phyloP scores from a whole-genome alignment of 2,329 filamentous ascomycete genomes.

The Ophiostoma himal-ulmi region DNA sequence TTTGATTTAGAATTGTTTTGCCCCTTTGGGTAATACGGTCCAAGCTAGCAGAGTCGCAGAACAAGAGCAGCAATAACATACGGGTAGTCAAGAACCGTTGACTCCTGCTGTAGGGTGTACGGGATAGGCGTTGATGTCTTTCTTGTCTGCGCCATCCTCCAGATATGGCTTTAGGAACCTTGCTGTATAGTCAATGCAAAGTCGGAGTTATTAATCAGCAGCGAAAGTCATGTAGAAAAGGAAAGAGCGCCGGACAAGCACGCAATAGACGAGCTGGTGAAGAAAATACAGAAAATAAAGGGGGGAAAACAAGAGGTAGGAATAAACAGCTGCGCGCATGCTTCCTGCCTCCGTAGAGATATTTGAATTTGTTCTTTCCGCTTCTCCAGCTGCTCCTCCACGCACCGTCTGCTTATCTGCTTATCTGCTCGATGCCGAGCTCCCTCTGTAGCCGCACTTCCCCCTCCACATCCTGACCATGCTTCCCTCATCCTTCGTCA shows the following conservation, averaged over 20 bases:
- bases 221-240: neutral
- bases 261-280: neutral
- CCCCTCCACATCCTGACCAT: neutral
- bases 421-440: constrained; percentile 1
- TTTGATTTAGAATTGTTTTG: neutral
- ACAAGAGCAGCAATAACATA: neutral
- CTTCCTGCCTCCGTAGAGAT: neutral
- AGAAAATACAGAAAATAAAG: neutral
- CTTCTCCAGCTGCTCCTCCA: neutral
- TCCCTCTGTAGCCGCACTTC: neutral
- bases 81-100: no score
- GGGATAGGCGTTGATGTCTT: constrained; percentile 1
- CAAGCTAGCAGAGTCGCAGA: neutral
- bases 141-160: neutral
- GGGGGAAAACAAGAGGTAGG: neutral
- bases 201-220: neutral
- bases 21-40: constrained; percentile 18
- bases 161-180: neutral
- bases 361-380: neutral
- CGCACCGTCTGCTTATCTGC: neutral
- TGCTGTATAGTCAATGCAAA: neutral
- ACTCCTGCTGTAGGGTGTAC: neutral
- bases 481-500: neutral
- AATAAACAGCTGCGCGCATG: neutral
- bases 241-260: neutral